Evolutionary conservation across 164 flowering plant genomes (phyloP).

Genomic region (Kingdonia uniflora): DNA sequence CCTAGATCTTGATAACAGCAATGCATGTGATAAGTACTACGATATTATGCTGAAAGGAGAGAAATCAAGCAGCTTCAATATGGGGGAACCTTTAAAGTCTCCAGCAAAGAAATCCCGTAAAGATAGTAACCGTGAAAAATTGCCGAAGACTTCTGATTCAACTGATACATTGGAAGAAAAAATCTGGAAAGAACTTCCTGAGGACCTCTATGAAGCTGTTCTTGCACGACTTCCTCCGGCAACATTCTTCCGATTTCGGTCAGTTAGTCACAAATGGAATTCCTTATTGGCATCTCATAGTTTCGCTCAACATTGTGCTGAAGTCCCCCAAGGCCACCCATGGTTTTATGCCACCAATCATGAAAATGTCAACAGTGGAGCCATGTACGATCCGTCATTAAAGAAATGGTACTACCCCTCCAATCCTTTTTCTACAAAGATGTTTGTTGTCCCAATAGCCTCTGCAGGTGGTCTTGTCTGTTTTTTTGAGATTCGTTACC

Average conservation of each 20-base stretch:
- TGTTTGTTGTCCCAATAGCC: constrained; percentile 72
- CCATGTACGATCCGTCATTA: constrained; percentile 68
- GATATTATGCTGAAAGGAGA: constrained; percentile 44
- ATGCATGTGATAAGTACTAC: constrained; percentile 37
- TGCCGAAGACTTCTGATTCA: constrained; percentile 11
- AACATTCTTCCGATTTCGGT: constrained; percentile 67
- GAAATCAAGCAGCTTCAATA: constrained; percentile 41
- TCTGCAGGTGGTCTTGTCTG: constrained; percentile 93
- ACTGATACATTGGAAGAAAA: constrained; percentile 48
- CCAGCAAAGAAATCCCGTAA: constrained; percentile 58
- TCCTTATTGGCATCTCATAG: constrained; percentile 59
- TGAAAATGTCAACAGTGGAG: constrained; percentile 57
- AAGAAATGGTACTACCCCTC: constrained; percentile 84
- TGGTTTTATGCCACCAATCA: constrained; percentile 91
- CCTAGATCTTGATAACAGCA: constrained; percentile 33
- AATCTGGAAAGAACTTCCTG: constrained; percentile 92
- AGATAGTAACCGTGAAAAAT: constrained; percentile 45
- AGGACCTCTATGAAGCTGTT: constrained; percentile 87
- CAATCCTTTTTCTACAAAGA: constrained; percentile 45
- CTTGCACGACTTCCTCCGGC: constrained; percentile 82
- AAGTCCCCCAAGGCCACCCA: constrained; percentile 47
- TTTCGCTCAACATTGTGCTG: constrained; percentile 60
- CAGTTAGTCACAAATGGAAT: constrained; percentile 88
- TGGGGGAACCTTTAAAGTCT: constrained; percentile 48
- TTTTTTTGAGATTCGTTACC: constrained; percentile 67